These are phyloP conservation scores for Vicia faba DNA, from an alignment of 306 rosid species.

Conservation along the genomic window DNA sequence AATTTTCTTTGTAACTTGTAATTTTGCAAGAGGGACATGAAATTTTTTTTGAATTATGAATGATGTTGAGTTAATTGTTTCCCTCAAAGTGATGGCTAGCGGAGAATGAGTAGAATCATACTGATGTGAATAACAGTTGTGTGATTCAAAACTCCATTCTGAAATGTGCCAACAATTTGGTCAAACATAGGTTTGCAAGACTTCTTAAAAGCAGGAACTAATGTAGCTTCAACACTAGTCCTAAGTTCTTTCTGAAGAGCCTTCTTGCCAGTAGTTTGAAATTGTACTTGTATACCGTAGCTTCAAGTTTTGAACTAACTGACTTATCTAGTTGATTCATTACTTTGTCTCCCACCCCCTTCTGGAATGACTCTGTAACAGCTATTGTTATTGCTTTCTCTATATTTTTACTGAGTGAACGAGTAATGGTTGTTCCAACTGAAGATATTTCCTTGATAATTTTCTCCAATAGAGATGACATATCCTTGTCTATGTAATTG, in stretches of 20 bases:
- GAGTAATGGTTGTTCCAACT: conserved; percentile 58
- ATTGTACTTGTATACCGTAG: conserved; percentile 65
- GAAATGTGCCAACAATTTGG: conserved; percentile 63
- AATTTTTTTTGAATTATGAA: too few species aligned
- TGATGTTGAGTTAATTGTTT: too few species aligned
- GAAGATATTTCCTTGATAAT: conserved; percentile 61
- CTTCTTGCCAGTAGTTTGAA: conserved; percentile 77
- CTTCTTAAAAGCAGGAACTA: conserved; percentile 65
- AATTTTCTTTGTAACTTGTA: too few species aligned
- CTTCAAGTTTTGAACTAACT: conserved; percentile 65
- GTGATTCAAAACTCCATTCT: conserved; percentile 59
- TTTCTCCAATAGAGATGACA: conserved; percentile 61
- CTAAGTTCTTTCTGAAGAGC: conserved; percentile 71
- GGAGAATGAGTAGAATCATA: conserved; percentile 70
- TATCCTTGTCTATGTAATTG: conserved; percentile 57
- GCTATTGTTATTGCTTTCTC: conserved; percentile 57
- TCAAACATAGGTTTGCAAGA: conserved; percentile 73
- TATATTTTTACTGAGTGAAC: conserved; percentile 53
- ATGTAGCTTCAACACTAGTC: conserved; percentile 63
- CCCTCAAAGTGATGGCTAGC: conserved; percentile 62
- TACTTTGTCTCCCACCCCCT: conserved; percentile 74
- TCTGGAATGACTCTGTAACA: conserved; percentile 68
- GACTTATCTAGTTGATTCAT: conserved; percentile 67
- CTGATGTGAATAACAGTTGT: conserved; percentile 61
- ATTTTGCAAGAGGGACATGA: too few species aligned